Evolutionary conservation across 768 basidiomycete species (phyloP).

Genomic region (Lentinula raphanica): DNA sequence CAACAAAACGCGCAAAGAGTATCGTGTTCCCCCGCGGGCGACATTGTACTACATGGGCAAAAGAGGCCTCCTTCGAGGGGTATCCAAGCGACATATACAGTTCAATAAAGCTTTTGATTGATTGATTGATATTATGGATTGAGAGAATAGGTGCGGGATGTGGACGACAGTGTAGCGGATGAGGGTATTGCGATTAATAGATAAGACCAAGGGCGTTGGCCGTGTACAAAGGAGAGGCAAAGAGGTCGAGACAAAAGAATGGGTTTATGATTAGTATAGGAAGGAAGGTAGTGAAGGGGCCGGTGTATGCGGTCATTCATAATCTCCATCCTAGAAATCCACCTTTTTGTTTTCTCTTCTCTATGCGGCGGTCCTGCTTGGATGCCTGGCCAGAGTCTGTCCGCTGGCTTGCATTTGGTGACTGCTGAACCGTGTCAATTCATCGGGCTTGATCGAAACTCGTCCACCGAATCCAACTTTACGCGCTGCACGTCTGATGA

Average conservation of each 20-base stretch:
- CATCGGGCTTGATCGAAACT: constrained; percentile 77
- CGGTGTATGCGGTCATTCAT: not conserved
- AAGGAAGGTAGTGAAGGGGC: constrained; percentile 3
- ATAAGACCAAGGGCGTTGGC: not conserved
- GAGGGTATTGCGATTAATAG: constrained; percentile 6
- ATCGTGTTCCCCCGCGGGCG: not conserved
- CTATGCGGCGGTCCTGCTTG: constrained; percentile 47
- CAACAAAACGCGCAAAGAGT: not conserved
- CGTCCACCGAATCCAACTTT: constrained; percentile 86
- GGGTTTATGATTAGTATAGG: not conserved
- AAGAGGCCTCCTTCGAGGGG: not conserved
- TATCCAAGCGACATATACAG: constrained; percentile 7
- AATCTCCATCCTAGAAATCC: constrained; percentile 6
- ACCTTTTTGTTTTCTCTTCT: constrained; percentile 1
- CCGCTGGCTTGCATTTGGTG: constrained; percentile 83
- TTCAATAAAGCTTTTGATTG: constrained; percentile 2
- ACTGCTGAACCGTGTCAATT: constrained; percentile 79
- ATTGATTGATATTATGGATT: constrained; percentile 5
- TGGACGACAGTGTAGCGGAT: constrained; percentile 1
- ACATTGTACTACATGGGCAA: constrained; percentile 3
- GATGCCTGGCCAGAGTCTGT: constrained; percentile 71
- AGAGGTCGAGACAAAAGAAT: not conserved
- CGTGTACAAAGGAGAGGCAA: constrained; percentile 1
- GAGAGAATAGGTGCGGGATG: constrained; percentile 3
- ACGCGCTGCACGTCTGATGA: constrained; percentile 83